A percentile compares a stretch with the other conserved stretches of the same genome.
Evolutionary conservation across 371 early-diverging fungal species (phyloP).

Genomic region (Circinella minor): DNA sequence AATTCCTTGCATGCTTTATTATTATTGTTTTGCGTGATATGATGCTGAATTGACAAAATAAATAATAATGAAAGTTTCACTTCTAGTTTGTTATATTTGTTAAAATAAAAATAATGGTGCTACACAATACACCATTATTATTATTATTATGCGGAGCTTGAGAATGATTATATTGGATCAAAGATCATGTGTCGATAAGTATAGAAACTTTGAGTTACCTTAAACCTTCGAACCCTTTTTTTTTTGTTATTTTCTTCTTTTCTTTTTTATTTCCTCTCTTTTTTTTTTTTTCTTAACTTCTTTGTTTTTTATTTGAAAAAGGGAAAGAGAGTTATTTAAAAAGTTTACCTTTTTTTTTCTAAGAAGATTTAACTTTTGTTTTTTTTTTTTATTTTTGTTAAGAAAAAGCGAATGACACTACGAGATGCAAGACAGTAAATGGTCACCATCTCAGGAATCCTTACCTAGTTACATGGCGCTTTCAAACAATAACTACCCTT

Average conservation of each 20-base stretch:
- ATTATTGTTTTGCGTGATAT: too few species aligned
- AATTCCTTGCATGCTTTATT: too few species aligned
- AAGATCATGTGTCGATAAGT: constrained; percentile 9
- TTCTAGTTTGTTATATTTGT: too few species aligned
- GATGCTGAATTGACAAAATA: too few species aligned
- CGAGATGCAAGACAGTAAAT: constrained; percentile 31
- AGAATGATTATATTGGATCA: neutral
- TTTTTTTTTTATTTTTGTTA: neutral
- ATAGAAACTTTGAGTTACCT: constrained; percentile 9
- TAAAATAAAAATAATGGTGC: too few species aligned
- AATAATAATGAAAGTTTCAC: too few species aligned
- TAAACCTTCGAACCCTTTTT: neutral
- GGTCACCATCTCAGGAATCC: constrained; percentile 28
- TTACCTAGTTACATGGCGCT: constrained; percentile 22
- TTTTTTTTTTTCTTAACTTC: constrained; percentile 12
- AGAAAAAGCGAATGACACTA: neutral
- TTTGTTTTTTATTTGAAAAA: constrained; percentile 5
- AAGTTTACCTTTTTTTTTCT: constrained; percentile 10
- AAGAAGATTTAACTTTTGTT: neutral
- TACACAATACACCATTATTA: neutral
- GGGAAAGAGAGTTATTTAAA: too few species aligned
- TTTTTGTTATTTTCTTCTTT: neutral
- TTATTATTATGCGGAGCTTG: constrained; percentile 4
- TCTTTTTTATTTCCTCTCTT: constrained; percentile 4
- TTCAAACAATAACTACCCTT: constrained; percentile 16